A percentile compares a stretch with the other conserved stretches of the same genome.
These are phyloP conservation scores for Didymosphaeria variabile DNA, from an alignment of 2,329 filamentous ascomycete species.

Conservation along the genomic window DNA sequence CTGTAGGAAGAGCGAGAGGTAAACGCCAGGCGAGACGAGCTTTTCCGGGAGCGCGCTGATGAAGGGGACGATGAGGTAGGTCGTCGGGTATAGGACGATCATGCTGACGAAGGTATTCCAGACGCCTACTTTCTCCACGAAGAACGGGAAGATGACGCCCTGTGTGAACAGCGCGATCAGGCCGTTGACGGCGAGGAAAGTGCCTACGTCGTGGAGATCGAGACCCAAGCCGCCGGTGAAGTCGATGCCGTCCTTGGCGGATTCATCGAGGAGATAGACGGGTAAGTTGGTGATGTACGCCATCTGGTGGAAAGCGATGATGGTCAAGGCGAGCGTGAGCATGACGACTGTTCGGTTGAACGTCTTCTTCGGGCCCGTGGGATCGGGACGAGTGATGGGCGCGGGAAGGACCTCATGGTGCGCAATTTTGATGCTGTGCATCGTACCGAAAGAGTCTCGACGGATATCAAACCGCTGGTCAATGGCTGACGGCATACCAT, in stretches of 20 bases:
- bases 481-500: constrained; percentile 44
- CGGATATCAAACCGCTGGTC: constrained; percentile 48
- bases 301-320: constrained; percentile 92
- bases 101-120: constrained; percentile 73
- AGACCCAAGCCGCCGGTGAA: constrained; percentile 70
- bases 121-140: constrained; percentile 70
- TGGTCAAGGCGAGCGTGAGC: constrained; percentile 80
- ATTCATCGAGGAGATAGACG: constrained; percentile 87
- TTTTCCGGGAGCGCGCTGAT: constrained; percentile 65
- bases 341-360: constrained; percentile 75
- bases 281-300: constrained; percentile 89
- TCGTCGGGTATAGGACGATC: constrained; percentile 71
- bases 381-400: constrained; percentile 17
- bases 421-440: constrained; percentile 46
- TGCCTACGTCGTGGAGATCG: constrained; percentile 70
- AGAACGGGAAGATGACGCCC: constrained; percentile 73
- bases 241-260: constrained; percentile 45
- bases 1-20: constrained; percentile 69
- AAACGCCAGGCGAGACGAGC: constrained; percentile 68
- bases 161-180: constrained; percentile 78
- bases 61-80: constrained; percentile 75
- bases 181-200: constrained; percentile 74
- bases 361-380: constrained; percentile 41
- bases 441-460: constrained; percentile 48
- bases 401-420: constrained; percentile 36